These are phyloP conservation scores for Lophiostoma macrostomum DNA, from an alignment of 495 filamentous ascomycete species.

Conservation along the genomic window DNA sequence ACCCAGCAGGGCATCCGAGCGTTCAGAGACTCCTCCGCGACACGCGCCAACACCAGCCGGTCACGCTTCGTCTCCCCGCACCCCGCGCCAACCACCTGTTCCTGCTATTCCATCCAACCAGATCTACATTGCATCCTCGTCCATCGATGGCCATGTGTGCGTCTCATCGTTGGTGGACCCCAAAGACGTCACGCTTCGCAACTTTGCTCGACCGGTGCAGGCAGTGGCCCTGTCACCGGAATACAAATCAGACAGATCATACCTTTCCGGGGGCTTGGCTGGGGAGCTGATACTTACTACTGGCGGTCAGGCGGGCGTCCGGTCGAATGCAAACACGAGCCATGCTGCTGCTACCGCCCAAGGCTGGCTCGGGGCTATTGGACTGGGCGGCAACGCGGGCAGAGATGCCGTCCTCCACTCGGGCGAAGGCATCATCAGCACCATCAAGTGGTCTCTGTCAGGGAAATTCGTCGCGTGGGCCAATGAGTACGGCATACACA, in stretches of 20 bases:
- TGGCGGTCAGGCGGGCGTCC: conserved; percentile 73
- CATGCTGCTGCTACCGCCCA: conserved; percentile 75
- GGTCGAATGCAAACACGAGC: conserved; percentile 73
- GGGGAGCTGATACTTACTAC: conserved; percentile 87
- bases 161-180: conserved; percentile 74
- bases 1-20: conserved; percentile 47
- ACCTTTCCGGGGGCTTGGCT: conserved; percentile 84
- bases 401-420: conserved; percentile 88
- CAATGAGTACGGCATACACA: conserved; percentile 94
- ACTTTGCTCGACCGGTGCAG: conserved; percentile 89
- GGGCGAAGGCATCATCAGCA: conserved; percentile 85
- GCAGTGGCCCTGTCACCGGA: conserved; percentile 89
- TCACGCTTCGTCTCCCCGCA: conserved; percentile 48
- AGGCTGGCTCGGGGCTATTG: conserved; percentile 88
- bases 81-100: conserved; percentile 49
- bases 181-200: conserved; percentile 81
- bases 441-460: conserved; percentile 87
- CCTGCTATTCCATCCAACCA: conserved; percentile 74
- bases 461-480: conserved; percentile 91
- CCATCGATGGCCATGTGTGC: conserved; percentile 93
- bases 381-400: conserved; percentile 69
- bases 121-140: conserved; percentile 88
- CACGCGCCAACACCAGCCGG: conserved; percentile 48
- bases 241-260: conserved; percentile 80
- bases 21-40: conserved; percentile 40